phyloP scores from a whole-genome alignment of 345 rosid genomes.

The Passiflora organensis region DNA sequence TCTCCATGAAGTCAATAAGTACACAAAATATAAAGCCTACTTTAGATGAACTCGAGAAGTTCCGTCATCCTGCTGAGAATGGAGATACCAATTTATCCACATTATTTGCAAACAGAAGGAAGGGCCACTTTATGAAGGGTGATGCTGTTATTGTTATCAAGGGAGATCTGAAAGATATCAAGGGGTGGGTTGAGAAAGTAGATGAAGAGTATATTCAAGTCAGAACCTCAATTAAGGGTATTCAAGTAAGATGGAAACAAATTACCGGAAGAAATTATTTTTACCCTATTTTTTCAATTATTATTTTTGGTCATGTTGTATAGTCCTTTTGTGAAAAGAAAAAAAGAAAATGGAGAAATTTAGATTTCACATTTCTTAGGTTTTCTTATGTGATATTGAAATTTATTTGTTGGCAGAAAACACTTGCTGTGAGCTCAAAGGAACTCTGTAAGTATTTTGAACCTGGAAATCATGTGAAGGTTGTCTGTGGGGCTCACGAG shows the following conservation, averaged over 20 bases:
- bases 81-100: conserved; percentile 83
- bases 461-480: conserved; percentile 97
- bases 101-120: conserved; percentile 85
- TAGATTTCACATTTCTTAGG: conserved; percentile 28
- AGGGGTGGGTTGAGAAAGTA: conserved; percentile 99
- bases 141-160: conserved; percentile 90
- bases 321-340: not conserved
- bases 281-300: conserved; percentile 15
- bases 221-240: conserved; percentile 83
- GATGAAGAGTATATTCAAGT: conserved; percentile 92
- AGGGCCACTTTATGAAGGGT: conserved; percentile 97
- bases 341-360: conserved; percentile 25
- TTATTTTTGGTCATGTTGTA: not conserved
- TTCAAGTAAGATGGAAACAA: conserved; percentile 56
- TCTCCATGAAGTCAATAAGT: conserved; percentile 81
- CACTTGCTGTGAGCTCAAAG: conserved; percentile 75
- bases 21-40: conserved; percentile 72
- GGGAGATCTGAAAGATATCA: conserved; percentile 87
- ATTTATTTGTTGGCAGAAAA: conserved; percentile 42
- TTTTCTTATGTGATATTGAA: conserved; percentile 3
- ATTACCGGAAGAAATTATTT: conserved; percentile 2
- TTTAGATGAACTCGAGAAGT: conserved; percentile 96
- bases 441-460: conserved; percentile 94
- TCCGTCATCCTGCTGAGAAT: conserved; percentile 63
- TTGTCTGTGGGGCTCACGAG: conserved; percentile 86